phyloP scores from a whole-genome alignment of 257 asterid species.

The Salvia splendens region DNA sequence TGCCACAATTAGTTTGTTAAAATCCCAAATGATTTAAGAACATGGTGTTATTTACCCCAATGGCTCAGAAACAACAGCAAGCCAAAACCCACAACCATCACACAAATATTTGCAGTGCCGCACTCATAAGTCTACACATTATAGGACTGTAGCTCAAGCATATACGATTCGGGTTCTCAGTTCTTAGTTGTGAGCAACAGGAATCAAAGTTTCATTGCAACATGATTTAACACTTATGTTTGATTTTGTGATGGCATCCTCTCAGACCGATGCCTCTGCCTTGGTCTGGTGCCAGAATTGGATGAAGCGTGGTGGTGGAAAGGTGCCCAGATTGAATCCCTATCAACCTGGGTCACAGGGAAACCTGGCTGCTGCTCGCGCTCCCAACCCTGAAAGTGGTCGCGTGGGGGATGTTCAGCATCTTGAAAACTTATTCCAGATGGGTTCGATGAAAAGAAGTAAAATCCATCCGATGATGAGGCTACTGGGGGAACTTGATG shows the following conservation, averaged over 20 bases:
- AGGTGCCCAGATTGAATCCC: slow-evolving; percentile 68
- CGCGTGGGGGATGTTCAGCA: slow-evolving; percentile 38
- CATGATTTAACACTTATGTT: slow-evolving; percentile 40
- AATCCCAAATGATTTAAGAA: not conserved
- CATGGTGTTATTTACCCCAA: slow-evolving; percentile 32
- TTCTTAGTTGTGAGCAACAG: slow-evolving; percentile 28
- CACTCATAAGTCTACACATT: slow-evolving; percentile 34
- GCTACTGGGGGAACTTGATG: slow-evolving; percentile 40
- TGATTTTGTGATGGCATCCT: slow-evolving; percentile 78
- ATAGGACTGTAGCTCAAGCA: slow-evolving; percentile 55
- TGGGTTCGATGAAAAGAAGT: slow-evolving; percentile 58
- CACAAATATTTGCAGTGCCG: not conserved
- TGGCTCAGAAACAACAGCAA: slow-evolving; percentile 40
- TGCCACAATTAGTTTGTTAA: not conserved
- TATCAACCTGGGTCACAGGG: slow-evolving; percentile 42
- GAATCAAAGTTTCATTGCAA: slow-evolving; percentile 38
- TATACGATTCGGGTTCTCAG: slow-evolving; percentile 38
- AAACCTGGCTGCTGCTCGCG: slow-evolving; percentile 38
- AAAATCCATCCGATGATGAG: slow-evolving; percentile 60
- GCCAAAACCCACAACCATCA: slow-evolving; percentile 37
- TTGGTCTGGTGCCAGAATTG: slow-evolving; percentile 41
- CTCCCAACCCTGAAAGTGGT: slow-evolving; percentile 55
- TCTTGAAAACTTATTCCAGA: slow-evolving; percentile 64
- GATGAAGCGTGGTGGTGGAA: slow-evolving; percentile 52
- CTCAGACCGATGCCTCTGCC: slow-evolving; percentile 71